Conservation (phyloP, 2,329 filamentous ascomycete genomes). For the Aphanoascus verrucosus region DNA sequence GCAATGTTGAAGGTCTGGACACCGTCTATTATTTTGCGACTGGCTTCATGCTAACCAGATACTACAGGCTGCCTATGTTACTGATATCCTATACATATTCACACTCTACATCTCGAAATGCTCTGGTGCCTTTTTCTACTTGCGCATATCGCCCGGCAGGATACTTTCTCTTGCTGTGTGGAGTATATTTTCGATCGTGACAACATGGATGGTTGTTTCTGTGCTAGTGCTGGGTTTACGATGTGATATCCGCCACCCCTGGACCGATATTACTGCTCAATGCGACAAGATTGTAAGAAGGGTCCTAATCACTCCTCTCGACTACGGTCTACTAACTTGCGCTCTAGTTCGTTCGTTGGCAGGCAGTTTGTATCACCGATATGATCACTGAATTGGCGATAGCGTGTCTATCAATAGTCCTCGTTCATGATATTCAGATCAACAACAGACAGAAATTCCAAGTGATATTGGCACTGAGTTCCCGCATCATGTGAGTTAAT, state of each 20-base stretch:
- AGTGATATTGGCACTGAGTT: constrained; percentile 33
- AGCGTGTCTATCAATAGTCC: constrained; percentile 28
- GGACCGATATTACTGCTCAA: constrained; percentile 24
- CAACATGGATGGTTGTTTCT: constrained; percentile 27
- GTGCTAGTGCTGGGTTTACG: constrained; percentile 31
- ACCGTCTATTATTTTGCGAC: background rate
- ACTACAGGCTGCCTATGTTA: constrained; percentile 28
- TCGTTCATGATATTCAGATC: constrained; percentile 34
- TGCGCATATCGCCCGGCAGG: constrained; percentile 30
- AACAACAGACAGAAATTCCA: constrained; percentile 28
- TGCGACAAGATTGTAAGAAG: constrained; percentile 27
- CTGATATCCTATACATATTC: constrained; percentile 34
- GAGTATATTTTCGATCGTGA: constrained; percentile 22
- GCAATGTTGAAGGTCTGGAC: constrained; percentile 30
- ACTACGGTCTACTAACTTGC: background rate
- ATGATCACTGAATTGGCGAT: constrained; percentile 32
- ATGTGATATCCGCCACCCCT: constrained; percentile 28
- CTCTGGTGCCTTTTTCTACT: constrained; percentile 31
- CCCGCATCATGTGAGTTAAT: constrained; percentile 31
- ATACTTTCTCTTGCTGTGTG: constrained; percentile 24
- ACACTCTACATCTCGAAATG: constrained; percentile 35
- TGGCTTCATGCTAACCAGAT: background rate
- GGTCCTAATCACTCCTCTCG: background rate
- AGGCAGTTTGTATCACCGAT: constrained; percentile 31
- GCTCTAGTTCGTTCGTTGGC: constrained; percentile 31